These are phyloP conservation scores for Russula sp. DNA, from an alignment of 768 basidiomycete genomes.

Conservation along the genomic window DNA sequence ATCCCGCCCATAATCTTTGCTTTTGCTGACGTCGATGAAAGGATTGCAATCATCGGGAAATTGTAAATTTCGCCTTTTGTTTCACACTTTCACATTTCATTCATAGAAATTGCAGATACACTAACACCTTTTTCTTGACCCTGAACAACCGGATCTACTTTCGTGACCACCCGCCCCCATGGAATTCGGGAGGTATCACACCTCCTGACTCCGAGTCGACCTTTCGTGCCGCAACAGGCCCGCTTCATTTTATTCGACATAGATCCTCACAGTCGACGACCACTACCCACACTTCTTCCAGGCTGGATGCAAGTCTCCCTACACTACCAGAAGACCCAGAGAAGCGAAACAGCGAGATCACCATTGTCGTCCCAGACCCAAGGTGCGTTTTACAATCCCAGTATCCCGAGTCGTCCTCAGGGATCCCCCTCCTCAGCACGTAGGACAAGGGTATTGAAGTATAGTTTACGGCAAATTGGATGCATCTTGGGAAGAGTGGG, in stretches of 20 bases:
- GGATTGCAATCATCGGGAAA: conserved; percentile 21
- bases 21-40: neutral
- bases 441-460: too few relatives aligned
- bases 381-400: neutral
- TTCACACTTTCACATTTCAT: neutral
- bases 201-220: neutral
- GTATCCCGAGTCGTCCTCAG: too few relatives aligned
- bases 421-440: too few relatives aligned
- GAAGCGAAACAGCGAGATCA: neutral
- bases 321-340: neutral
- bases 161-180: conserved; percentile 2
- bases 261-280: neutral
- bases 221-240: neutral
- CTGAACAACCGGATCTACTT: conserved; percentile 23
- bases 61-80: neutral
- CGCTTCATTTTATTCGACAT: neutral
- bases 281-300: neutral
- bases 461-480: too few relatives aligned
- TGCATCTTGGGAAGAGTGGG: too few relatives aligned
- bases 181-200: neutral
- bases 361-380: neutral
- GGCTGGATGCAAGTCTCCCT: too few relatives aligned
- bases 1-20: neutral
- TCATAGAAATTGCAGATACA: conserved; percentile 1
- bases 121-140: conserved; percentile 25